A percentile compares a stretch with the other conserved stretches of the same genome.
Conservation (phyloP, 441 rosid species). For the Brassica balearica region DNA sequence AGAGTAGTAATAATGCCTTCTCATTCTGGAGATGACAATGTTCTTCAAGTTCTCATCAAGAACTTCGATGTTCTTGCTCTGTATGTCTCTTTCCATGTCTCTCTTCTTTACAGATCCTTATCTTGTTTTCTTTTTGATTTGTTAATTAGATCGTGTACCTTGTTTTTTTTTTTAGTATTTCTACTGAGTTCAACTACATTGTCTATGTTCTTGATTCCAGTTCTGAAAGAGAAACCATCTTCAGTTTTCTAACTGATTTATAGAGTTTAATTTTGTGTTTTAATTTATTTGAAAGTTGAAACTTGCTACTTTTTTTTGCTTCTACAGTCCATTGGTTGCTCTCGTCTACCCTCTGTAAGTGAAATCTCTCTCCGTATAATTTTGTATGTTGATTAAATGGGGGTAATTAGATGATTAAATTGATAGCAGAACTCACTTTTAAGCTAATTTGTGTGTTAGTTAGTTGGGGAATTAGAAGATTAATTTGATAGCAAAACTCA, state of each 20-base stretch:
- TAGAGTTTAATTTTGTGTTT: not conserved
- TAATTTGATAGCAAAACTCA: not conserved
- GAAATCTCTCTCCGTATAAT: not conserved
- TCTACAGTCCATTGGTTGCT: conserved; percentile 81
- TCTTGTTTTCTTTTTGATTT: conserved; percentile 11
- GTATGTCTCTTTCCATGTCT: conserved; percentile 44
- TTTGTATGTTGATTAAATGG: not conserved
- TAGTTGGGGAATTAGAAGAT: not conserved
- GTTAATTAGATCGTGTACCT: not conserved
- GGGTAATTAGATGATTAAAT: not conserved
- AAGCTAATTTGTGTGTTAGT: not conserved
- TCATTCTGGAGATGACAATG: conserved; percentile 52
- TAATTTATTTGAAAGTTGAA: conserved; percentile 11
- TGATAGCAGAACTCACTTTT: not conserved
- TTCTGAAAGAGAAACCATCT: not conserved
- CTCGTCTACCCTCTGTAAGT: conserved; percentile 93
- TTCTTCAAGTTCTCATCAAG: conserved; percentile 76
- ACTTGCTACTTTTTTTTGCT: conserved; percentile 24
- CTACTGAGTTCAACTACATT: conserved; percentile 27
- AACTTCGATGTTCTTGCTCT: conserved; percentile 96
- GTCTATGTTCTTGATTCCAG: not conserved
- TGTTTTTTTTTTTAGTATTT: not conserved
- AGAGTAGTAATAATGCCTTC: conserved; percentile 43
- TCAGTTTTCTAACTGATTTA: conserved; percentile 14
- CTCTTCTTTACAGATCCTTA: conserved; percentile 11